These are phyloP conservation scores for Cystoderma amianthinum DNA, from an alignment of 768 basidiomycete genomes.

Conservation along the genomic window DNA sequence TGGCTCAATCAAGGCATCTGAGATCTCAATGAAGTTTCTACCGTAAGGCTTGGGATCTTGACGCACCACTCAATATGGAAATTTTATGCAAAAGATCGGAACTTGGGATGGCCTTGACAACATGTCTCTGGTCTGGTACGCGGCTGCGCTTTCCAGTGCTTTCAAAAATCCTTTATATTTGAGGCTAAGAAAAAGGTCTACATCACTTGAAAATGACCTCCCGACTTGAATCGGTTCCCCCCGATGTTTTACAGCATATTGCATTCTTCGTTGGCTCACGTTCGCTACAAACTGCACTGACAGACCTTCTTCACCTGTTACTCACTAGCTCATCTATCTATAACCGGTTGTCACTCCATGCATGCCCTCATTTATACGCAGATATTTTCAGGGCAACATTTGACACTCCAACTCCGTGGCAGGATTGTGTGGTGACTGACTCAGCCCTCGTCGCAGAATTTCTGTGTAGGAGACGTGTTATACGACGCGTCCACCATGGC, in stretches of 20 bases:
- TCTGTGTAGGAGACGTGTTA: slow-evolving; percentile 33
- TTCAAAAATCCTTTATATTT: not conserved
- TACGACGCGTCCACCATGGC: slow-evolving; percentile 38
- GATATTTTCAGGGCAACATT: slow-evolving; percentile 45
- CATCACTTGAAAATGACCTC: slow-evolving; percentile 32
- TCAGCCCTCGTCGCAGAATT: slow-evolving; percentile 42
- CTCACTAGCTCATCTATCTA: slow-evolving; percentile 39
- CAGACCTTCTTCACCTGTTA: slow-evolving; percentile 33
- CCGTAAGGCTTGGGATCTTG: not conserved
- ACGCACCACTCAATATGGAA: not conserved
- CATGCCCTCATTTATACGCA: slow-evolving; percentile 51
- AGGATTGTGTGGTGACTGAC: slow-evolving; percentile 23
- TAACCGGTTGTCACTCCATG: slow-evolving; percentile 28
- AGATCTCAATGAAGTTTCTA: slow-evolving; percentile 1
- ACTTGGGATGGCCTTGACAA: not conserved
- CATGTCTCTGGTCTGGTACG: not conserved
- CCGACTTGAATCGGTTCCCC: slow-evolving; percentile 40
- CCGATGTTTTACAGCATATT: slow-evolving; percentile 51
- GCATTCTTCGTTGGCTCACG: slow-evolving; percentile 37
- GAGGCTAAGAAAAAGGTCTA: not conserved
- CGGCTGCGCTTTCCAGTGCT: not conserved
- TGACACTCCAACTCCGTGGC: slow-evolving; percentile 23
- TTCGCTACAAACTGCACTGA: slow-evolving; percentile 29
- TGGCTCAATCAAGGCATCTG: not conserved
- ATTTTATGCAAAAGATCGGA: not conserved